These are phyloP conservation scores for Arabidopsis suecica DNA, from an alignment of 345 rosid genomes.

Conservation along the genomic window DNA sequence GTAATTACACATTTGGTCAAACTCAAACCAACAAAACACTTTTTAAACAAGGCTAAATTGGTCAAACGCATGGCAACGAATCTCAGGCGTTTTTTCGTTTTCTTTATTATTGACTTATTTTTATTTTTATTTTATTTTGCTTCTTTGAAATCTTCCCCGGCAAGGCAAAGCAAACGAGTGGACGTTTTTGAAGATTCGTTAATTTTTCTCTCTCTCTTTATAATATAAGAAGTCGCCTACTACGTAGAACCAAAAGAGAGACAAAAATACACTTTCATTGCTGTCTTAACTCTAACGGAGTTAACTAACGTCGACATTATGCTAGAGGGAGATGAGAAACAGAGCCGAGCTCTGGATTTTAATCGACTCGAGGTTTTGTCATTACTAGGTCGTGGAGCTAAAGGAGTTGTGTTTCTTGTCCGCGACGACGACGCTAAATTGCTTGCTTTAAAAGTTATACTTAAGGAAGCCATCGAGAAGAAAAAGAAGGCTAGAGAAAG, in stretches of 20 bases:
- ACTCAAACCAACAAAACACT: constrained; percentile 8
- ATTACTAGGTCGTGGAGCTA: constrained; percentile 86
- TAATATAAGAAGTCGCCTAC: constrained; percentile 1
- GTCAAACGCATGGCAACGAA: constrained; percentile 35
- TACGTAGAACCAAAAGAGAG: constrained; percentile 13
- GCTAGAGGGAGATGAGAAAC: background rate
- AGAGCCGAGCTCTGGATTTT: constrained; percentile 46
- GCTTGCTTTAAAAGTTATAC: constrained; percentile 79
- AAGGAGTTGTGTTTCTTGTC: constrained; percentile 84
- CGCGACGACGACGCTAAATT: constrained; percentile 43
- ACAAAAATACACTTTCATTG: background rate
- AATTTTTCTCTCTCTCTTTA: background rate
- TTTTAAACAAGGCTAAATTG: background rate
- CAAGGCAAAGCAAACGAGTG: constrained; percentile 31
- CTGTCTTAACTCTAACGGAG: background rate
- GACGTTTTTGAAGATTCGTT: constrained; percentile 10
- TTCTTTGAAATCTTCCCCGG: constrained; percentile 34
- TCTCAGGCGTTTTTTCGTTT: constrained; percentile 24
- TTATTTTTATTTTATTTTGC: too few relatives aligned
- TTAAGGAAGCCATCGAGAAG: constrained; percentile 69
- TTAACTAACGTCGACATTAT: constrained; percentile 3
- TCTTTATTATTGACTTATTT: constrained; percentile 14
- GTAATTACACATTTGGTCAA: constrained; percentile 6
- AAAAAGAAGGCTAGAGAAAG: background rate
- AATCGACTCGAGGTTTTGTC: constrained; percentile 55